Evolutionary conservation across 139 green algal species (phyloP), one percentile per base, ranked within the genome.

Genomic region (Zygnema circumcarinatum): DNA sequence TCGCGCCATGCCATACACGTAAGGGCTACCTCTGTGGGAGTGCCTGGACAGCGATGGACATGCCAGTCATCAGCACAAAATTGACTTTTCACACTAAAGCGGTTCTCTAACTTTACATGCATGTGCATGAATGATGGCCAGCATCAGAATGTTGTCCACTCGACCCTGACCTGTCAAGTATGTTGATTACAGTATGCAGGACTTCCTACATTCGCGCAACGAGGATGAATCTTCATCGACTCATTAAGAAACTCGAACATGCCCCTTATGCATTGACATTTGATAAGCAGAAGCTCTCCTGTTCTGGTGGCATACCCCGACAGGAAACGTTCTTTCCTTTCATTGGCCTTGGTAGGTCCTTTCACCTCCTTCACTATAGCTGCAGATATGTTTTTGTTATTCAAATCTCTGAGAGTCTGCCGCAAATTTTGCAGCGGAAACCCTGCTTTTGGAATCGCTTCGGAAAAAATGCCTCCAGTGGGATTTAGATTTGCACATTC

Each of bases 401-500:
- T 91, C 35, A 97, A 89, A 47, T 92, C 81, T 1, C 76, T 67
- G 25, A 97, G 91, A 0, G 92, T 94, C 35, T 91, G 79, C 1
- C 90, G 84, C 47, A 98, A 85, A 84, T 96, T 96, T 0, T 29
- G 2, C 29, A 38, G 84, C 1, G 95, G 96, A 91, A 93, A 98
- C 11, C 96, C 96, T 2, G 95, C 95, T 1, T 90, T 67, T 0
- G 95, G 95, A n/a, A 95, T 73, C 22, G 73, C 79, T 21, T 62
- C 32, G 1, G 39, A 32, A 67, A 25, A 29, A 11, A 78, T 1
- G 0, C 47, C 29, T 2, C 83, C 91, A 95, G 97, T 98, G 32
- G 94, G 93, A 88, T 97, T 98, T 35, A 97, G 92, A 11, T 93
- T 92, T 3, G 86, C 91, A 79, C 95, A 85, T 92, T 98, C 92